Percentiles rank a stretch among this genome's conserved stretches.
Conservation (phyloP, 345 rosid species). For the Ailanthus altissimus region DNA sequence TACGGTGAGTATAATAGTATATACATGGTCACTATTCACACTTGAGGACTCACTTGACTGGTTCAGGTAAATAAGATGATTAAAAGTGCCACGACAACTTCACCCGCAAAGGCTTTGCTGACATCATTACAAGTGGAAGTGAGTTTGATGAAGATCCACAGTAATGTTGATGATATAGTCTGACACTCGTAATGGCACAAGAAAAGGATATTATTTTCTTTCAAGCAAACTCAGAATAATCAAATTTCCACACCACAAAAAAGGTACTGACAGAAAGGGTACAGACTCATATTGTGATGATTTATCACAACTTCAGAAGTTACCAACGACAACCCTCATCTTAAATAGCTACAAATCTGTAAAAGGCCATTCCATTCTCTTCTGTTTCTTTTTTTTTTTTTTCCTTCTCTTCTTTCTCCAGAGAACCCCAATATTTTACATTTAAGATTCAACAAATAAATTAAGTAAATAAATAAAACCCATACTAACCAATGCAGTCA, state of each 20-base stretch:
- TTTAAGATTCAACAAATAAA: not conserved
- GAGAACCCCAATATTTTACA: not conserved
- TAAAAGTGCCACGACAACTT: not conserved
- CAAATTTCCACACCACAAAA: too few species aligned
- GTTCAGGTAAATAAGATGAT: not conserved
- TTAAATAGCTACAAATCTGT: not conserved
- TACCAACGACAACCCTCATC: not conserved
- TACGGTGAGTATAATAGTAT: not conserved
- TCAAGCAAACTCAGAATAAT: too few species aligned
- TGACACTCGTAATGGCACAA: too few species aligned
- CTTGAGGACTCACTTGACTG: not conserved
- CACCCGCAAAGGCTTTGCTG: too few species aligned
- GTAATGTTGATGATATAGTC: too few species aligned
- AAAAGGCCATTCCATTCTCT: not conserved
- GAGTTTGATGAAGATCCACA: too few species aligned
- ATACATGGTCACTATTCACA: not conserved
- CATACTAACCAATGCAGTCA: constrained; percentile 93
- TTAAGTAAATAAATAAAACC: not conserved
- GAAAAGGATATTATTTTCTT: too few species aligned
- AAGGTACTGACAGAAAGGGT: not conserved
- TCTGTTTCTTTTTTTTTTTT: not conserved
- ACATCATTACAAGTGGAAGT: too few species aligned
- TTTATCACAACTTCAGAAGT: not conserved
- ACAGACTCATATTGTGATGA: not conserved
- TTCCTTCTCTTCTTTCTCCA: not conserved